Evolutionary conservation across 108 stramenopile genomes (phyloP).

Genomic region (Stephanodiscus triporus): DNA sequence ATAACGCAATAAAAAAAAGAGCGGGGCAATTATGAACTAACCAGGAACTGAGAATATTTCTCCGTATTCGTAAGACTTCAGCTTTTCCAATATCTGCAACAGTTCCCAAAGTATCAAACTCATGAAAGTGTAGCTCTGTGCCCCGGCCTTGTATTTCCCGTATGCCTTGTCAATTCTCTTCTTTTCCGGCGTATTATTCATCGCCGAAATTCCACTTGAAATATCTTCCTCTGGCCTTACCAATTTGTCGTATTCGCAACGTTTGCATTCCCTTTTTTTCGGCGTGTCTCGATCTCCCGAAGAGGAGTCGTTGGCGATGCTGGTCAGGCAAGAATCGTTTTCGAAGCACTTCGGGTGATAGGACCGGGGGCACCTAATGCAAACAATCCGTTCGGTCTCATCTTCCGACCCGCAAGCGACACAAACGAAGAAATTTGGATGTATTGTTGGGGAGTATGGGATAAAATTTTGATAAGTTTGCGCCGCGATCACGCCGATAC

Average conservation of each 20-base stretch:
- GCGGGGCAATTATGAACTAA: background rate
- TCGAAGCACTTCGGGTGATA: conserved; percentile 30
- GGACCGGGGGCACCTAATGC: conserved; percentile 27
- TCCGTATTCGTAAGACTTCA: conserved; percentile 77
- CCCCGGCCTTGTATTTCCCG: background rate
- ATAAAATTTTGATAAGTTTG: conserved; percentile 37
- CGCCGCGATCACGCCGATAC: background rate
- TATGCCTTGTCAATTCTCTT: conserved; percentile 16
- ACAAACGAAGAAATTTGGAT: conserved; percentile 9
- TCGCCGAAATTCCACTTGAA: background rate
- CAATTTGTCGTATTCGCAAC: conserved; percentile 20
- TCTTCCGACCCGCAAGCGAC: conserved; percentile 6
- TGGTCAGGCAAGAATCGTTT: background rate
- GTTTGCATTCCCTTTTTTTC: conserved; percentile 13
- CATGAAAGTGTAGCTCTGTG: background rate
- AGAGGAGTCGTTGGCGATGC: background rate
- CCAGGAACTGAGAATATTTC: conserved; percentile 63
- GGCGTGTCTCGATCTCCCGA: background rate
- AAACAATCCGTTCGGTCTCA: conserved; percentile 1
- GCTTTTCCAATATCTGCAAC: conserved; percentile 45
- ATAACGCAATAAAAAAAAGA: background rate
- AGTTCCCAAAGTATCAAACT: conserved; percentile 6
- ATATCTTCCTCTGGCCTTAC: conserved; percentile 11
- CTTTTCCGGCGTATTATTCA: background rate
- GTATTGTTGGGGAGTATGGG: background rate